Percentiles rank a stretch among this genome's conserved stretches.
These are phyloP conservation scores for Colletotrichum sp. DNA, from an alignment of 2,329 filamentous ascomycete species.

Conservation along the genomic window DNA sequence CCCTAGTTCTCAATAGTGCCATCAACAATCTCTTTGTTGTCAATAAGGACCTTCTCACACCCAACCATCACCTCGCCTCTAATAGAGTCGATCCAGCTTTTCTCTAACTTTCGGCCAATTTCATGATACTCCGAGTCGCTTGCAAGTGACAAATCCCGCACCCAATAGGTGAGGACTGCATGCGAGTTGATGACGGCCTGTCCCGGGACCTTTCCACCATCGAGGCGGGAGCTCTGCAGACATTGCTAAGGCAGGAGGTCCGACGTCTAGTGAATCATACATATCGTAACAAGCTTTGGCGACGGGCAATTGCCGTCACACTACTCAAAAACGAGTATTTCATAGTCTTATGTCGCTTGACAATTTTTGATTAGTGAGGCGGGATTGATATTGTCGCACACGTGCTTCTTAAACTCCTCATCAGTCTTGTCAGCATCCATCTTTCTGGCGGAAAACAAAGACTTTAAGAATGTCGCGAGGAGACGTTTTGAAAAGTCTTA, in stretches of 20 bases:
- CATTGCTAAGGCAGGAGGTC: neutral
- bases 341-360: neutral
- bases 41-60: neutral
- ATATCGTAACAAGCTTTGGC: accelerated
- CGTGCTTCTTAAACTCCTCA: neutral
- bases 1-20: accelerated
- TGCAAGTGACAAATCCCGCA: accelerated
- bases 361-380: too few species aligned
- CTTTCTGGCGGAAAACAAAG: too few species aligned
- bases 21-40: neutral
- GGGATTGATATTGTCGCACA: neutral
- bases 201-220: neutral
- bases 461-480: neutral
- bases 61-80: neutral
- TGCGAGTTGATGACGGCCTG: accelerated
- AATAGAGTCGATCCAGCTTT: accelerated
- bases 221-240: neutral
- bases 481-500: accelerated
- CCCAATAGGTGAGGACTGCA: neutral
- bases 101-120: accelerated
- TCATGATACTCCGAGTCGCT: neutral
- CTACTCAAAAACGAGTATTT: accelerated
- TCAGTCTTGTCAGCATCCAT: accelerated
- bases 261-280: accelerated
- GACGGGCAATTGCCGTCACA: accelerated